Base-by-base conservation (phyloP, 2,329 filamentous ascomycete genomes). In the Tolypocladium inflatum region DNA sequence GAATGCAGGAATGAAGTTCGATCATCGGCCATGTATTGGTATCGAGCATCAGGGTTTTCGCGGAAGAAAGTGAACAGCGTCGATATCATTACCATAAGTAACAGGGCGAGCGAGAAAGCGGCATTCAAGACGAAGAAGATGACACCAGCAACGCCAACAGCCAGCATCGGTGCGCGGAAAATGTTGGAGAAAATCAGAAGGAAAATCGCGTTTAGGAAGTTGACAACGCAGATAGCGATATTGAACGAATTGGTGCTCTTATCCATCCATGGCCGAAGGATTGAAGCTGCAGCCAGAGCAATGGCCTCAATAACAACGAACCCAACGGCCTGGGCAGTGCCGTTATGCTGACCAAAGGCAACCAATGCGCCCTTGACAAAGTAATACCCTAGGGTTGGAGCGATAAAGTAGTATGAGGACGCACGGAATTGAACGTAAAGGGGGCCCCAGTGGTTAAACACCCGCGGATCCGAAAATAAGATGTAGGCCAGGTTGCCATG, bases 401-500 rank as follows among this genome's bases (percentile, higher is more conserved):
- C 83, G 66, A 97, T 91, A 73, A 93, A 97, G 78, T 94, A 97
- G 81, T 96, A 97, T 42, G 91, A 90, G 2, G 91, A 93, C 42
- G 93, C 93, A 67, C 93, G 89, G 80, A 96, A 97, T 73, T 96
- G 92, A 42, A 97, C 91, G 70, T 97, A 97, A 63, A 97, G 83
- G 79, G 97, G 97, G 23, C 93, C 93, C 93, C 92, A 97, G 76
- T 96, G 96, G 83, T 97, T 96, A 63, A 97, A 82, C 56, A 89
- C 87, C 62, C 90, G 83, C 17, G 92, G 91, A 67, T 97, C 92
- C 2, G 93, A 96, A 77, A 95, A 97, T 61, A 97, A 85, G 65
- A 97, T 96, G 74, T 97, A 97, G 35, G 92, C 93, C 33, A 93
- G 91, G 76, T 96, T 97, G 76, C 93, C 92, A 80, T 97, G 92